Evolutionary conservation across 2,329 filamentous ascomycete species (phyloP).

Genomic region (Microcyclospora pomicola): DNA sequence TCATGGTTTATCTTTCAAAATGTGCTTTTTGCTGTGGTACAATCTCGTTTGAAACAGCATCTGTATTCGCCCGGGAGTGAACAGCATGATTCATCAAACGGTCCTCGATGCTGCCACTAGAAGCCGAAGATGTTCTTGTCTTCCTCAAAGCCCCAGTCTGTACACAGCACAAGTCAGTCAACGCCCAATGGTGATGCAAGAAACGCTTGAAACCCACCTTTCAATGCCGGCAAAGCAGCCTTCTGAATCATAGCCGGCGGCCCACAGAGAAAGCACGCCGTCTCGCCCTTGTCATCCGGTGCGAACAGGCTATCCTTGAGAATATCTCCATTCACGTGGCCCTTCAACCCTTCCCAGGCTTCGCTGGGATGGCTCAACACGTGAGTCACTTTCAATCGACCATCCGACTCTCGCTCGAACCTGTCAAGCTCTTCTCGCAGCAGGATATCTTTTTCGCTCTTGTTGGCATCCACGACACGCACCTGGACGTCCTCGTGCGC

Average conservation of each 20-base stretch:
- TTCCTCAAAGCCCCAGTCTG: constrained; percentile 32
- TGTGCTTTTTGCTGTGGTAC: too few relatives aligned
- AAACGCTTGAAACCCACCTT: constrained; percentile 2
- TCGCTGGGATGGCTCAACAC: constrained; percentile 33
- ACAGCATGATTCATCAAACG: too few relatives aligned
- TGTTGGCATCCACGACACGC: constrained; percentile 36
- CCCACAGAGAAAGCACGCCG: constrained; percentile 36
- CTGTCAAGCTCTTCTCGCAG: constrained; percentile 30
- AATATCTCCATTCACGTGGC: constrained; percentile 30
- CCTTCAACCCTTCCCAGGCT: constrained; percentile 33
- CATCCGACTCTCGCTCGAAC: constrained; percentile 25
- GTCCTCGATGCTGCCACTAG: constrained; percentile 9
- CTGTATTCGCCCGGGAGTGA: too few relatives aligned
- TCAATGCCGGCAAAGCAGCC: constrained; percentile 35
- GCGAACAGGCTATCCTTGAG: constrained; percentile 30
- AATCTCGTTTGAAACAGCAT: too few relatives aligned
- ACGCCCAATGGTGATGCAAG: not conserved
- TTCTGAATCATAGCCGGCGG: constrained; percentile 39
- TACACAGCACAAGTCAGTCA: not conserved
- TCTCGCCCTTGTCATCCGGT: constrained; percentile 24
- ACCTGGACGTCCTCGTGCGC: constrained; percentile 23
- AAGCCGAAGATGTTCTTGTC: constrained; percentile 34
- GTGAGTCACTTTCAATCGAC: constrained; percentile 33
- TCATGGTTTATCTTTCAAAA: too few relatives aligned
- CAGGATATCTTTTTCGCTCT: constrained; percentile 34